Evolutionary conservation across 768 basidiomycete genomes (phyloP).

Genomic region (Boletus rubescentipes): DNA sequence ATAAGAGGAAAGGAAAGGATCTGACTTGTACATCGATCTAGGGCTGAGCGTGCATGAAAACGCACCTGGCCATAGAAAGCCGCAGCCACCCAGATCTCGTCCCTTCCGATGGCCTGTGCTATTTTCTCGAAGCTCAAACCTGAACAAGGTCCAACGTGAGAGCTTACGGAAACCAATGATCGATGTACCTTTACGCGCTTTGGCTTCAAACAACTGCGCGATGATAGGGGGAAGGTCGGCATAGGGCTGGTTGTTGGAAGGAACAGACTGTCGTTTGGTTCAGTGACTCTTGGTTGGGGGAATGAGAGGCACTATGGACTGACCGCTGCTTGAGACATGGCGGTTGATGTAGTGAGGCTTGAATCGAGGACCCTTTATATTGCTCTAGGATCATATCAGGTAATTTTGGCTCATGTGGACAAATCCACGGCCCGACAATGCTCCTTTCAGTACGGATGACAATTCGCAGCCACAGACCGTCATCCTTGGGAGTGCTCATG

Average conservation of each 20-base stretch:
- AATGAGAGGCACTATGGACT: slow-evolving; percentile 16
- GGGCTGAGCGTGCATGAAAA: background rate
- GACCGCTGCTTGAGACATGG: slow-evolving; percentile 41
- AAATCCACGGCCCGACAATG: background rate
- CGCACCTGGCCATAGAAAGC: slow-evolving; percentile 78
- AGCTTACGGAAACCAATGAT: background rate
- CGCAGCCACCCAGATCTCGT: slow-evolving; percentile 82
- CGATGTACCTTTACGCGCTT: slow-evolving; percentile 57
- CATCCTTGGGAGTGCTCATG: slow-evolving; percentile 2
- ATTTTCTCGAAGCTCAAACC: slow-evolving; percentile 71
- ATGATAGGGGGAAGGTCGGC: slow-evolving; percentile 53
- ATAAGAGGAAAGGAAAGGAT: background rate
- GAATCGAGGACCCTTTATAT: slow-evolving; percentile 14
- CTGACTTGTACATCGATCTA: background rate
- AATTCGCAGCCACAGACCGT: slow-evolving; percentile 1
- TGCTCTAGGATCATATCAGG: background rate
- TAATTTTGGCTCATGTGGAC: slow-evolving; percentile 11
- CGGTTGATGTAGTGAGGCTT: slow-evolving; percentile 1
- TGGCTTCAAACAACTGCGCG: slow-evolving; percentile 57
- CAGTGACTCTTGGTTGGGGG: background rate
- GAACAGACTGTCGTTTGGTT: slow-evolving; percentile 35
- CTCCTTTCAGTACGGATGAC: background rate
- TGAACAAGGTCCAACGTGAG: slow-evolving; percentile 23
- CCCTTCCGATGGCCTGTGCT: slow-evolving; percentile 61
- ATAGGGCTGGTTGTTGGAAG: slow-evolving; percentile 44